A percentile compares a stretch with the other conserved stretches of the same genome.
These are phyloP conservation scores for Pseudonectria foliicola DNA, from an alignment of 2,329 filamentous ascomycete genomes.

Conservation along the genomic window DNA sequence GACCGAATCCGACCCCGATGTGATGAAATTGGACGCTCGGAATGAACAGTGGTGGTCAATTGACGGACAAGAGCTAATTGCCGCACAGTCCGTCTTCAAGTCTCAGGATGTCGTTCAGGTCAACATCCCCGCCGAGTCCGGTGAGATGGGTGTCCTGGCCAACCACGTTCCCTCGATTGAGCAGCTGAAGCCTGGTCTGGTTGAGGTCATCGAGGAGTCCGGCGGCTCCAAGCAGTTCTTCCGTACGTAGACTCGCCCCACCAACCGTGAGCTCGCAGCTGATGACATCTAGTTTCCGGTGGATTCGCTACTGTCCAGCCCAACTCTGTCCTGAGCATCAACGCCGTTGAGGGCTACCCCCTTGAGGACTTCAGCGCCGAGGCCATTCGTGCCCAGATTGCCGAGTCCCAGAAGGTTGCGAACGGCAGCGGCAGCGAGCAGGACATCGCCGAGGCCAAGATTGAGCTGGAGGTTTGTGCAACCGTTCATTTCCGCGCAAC, in stretches of 20 bases:
- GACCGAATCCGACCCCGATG: slow-evolving; percentile 16
- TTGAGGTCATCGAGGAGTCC: slow-evolving; percentile 92
- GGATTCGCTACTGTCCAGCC: slow-evolving; percentile 97
- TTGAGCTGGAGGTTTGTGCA: slow-evolving; percentile 80
- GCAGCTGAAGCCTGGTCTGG: slow-evolving; percentile 92
- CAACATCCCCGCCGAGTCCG: slow-evolving; percentile 96
- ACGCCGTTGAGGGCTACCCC: slow-evolving; percentile 90
- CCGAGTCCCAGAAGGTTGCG: slow-evolving; percentile 93
- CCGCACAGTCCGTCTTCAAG: slow-evolving; percentile 63
- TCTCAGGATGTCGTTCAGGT: slow-evolving; percentile 78
- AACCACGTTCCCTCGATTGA: slow-evolving; percentile 99
- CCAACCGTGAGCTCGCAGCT: slow-evolving; percentile 9
- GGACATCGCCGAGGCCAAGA: slow-evolving; percentile 97
- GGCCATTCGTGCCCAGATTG: slow-evolving; percentile 79
- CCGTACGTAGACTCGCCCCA: slow-evolving; percentile 56
- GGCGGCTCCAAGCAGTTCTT: slow-evolving; percentile 94
- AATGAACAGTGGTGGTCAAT: slow-evolving; percentile 17
- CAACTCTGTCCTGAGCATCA: slow-evolving; percentile 92
- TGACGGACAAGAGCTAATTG: slow-evolving; percentile 38
- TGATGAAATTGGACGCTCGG: slow-evolving; percentile 22
- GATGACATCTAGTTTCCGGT: slow-evolving; percentile 65
- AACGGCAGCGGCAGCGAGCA: slow-evolving; percentile 87
- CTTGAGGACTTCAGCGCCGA: slow-evolving; percentile 95
- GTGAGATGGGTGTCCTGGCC: slow-evolving; percentile 98
- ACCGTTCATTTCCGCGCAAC: slow-evolving; percentile 1